phyloP scores from a whole-genome alignment of 768 basidiomycete genomes.

The Pleurotus platypus region DNA sequence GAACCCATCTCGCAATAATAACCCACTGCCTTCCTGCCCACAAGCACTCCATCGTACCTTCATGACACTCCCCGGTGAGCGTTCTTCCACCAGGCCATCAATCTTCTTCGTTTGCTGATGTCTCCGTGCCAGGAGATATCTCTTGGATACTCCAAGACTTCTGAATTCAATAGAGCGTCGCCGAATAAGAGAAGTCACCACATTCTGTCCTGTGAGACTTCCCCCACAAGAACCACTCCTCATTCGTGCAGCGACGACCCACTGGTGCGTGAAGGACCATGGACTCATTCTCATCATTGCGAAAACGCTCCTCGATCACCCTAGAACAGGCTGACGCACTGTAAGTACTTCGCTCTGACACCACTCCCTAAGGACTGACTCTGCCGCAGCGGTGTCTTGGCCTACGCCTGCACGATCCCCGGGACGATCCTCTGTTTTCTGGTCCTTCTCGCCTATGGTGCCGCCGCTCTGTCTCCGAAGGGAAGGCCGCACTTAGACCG shows the following conservation, averaged over 20 bases:
- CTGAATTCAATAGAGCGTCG: neutral
- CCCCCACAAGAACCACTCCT: neutral
- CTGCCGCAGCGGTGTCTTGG: neutral
- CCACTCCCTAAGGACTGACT: slow-evolving; percentile 9
- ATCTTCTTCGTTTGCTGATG: neutral
- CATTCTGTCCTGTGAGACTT: neutral
- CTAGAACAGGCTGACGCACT: neutral
- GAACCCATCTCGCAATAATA: neutral
- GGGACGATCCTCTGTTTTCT: slow-evolving; percentile 14
- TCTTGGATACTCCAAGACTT: neutral
- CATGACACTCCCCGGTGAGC: neutral
- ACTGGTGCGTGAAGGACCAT: neutral
- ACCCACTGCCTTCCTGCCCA: no score
- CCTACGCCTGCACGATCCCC: slow-evolving; percentile 10
- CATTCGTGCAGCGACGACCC: neutral
- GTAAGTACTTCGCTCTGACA: slow-evolving; percentile 7
- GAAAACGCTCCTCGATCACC: neutral
- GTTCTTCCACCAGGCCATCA: neutral
- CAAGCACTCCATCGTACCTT: neutral
- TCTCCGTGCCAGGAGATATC: neutral
- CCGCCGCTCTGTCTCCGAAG: slow-evolving; percentile 7
- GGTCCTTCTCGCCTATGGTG: slow-evolving; percentile 13
- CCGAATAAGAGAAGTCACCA: neutral
- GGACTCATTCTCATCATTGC: neutral
- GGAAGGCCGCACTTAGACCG: slow-evolving; percentile 15